Percentiles rank a stretch among this genome's conserved stretches.
phyloP scores from a whole-genome alignment of 2,329 filamentous ascomycete species.

The Ophiocordyceps robertsii region DNA sequence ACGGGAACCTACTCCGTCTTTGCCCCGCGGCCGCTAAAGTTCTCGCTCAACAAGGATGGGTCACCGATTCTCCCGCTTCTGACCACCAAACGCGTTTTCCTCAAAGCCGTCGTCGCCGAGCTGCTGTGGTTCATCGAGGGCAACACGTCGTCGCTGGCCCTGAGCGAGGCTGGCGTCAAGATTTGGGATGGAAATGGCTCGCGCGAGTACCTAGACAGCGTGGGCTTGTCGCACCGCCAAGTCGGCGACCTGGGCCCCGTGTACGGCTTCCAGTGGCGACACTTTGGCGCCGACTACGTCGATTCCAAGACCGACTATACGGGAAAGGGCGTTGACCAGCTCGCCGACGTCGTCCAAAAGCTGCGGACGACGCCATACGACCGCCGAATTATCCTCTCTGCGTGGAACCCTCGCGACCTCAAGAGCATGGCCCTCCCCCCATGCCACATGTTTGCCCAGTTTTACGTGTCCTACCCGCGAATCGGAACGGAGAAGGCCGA shows the following conservation, averaged over 20 bases:
- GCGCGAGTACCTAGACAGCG: constrained; percentile 74
- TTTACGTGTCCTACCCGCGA: constrained; percentile 69
- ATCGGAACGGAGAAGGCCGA: background rate
- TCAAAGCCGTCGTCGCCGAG: constrained; percentile 78
- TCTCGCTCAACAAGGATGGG: constrained; percentile 56
- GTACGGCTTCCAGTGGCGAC: constrained; percentile 97
- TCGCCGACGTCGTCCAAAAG: constrained; percentile 82
- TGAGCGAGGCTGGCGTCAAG: constrained; percentile 72
- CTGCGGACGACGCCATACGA: constrained; percentile 76
- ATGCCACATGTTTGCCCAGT: constrained; percentile 96
- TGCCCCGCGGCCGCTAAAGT: constrained; percentile 75
- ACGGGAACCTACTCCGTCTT: constrained; percentile 88
- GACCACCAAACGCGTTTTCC: constrained; percentile 94
- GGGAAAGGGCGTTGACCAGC: constrained; percentile 82
- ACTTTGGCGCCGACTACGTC: constrained; percentile 86
- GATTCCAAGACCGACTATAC: constrained; percentile 71
- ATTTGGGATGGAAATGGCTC: constrained; percentile 98
- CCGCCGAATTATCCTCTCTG: constrained; percentile 74
- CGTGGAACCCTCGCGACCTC: constrained; percentile 87
- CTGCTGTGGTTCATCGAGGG: constrained; percentile 92
- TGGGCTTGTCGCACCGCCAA: constrained; percentile 68
- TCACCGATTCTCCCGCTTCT: constrained; percentile 72
- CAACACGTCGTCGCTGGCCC: constrained; percentile 62
- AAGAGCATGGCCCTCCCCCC: constrained; percentile 83
- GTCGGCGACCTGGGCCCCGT: constrained; percentile 88